Percentiles rank a stretch among this genome's conserved stretches.
Conservation (phyloP, 1,284 basidiomycete species). For the Moniliella sp. region DNA sequence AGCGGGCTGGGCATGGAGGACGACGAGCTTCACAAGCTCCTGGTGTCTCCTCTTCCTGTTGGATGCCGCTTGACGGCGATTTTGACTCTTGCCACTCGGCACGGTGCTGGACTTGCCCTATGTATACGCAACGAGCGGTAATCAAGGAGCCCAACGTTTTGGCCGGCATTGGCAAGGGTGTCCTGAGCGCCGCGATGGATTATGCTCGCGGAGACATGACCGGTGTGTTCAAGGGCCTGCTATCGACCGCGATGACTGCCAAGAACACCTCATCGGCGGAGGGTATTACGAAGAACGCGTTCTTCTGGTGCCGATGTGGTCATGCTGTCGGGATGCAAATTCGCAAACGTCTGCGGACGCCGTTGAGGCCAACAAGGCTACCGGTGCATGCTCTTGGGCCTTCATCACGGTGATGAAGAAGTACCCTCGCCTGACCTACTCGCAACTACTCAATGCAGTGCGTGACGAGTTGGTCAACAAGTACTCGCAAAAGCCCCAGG, state of each 20-base stretch:
- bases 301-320: conserved; percentile 56
- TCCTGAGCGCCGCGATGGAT: conserved; percentile 42
- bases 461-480: conserved; percentile 21
- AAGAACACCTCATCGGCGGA: conserved; percentile 43
- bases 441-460: conserved; percentile 28
- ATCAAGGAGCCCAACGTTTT: conserved; percentile 61
- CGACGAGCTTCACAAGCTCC: conserved; percentile 29
- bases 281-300: conserved; percentile 44
- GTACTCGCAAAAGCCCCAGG: conserved; percentile 36
- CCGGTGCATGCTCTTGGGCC: conserved; percentile 40
- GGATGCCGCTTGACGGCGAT: conserved; percentile 22
- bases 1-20: conserved; percentile 28
- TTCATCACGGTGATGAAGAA: conserved; percentile 39
- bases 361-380: conserved; percentile 54
- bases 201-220: conserved; percentile 40
- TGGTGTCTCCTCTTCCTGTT: conserved; percentile 28
- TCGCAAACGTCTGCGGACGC: conserved; percentile 79
- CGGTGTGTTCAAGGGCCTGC: conserved; percentile 20
- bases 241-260: conserved; percentile 36
- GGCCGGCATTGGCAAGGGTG: conserved; percentile 22
- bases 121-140: conserved; percentile 67
- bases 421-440: conserved; percentile 25
- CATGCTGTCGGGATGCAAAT: conserved; percentile 53
- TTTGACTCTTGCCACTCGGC: conserved; percentile 10
- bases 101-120: conserved; percentile 33